These are phyloP conservation scores for Pseudogymnoascus sp. DNA, from an alignment of 2,329 filamentous ascomycete genomes.

Conservation along the genomic window DNA sequence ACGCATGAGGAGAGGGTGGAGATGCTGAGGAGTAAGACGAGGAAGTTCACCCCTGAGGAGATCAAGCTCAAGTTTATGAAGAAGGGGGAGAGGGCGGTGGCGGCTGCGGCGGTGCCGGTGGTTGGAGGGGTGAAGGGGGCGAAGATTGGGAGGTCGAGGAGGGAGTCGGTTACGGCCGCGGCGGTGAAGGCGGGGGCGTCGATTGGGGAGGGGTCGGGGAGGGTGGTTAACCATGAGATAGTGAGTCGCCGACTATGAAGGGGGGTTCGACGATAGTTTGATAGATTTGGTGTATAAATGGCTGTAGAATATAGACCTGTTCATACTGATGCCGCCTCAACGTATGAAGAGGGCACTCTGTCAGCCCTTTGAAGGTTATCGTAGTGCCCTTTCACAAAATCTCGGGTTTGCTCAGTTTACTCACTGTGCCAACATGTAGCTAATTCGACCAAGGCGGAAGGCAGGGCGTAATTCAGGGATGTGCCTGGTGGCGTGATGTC, in stretches of 20 bases:
- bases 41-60: constrained; percentile 56
- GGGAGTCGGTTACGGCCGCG: background rate
- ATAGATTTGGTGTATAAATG: background rate
- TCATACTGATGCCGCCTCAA: background rate
- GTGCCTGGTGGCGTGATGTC: background rate
- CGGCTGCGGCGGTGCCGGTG: background rate
- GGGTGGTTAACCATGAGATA: background rate
- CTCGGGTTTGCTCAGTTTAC: too few relatives aligned
- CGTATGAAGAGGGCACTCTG: background rate
- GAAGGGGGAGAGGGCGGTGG: background rate
- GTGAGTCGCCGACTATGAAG: background rate
- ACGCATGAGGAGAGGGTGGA: constrained; percentile 53
- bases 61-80: constrained; percentile 48
- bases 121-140: background rate
- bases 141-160: background rate
- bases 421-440: too few relatives aligned
- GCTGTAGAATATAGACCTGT: background rate
- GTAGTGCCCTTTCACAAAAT: too few relatives aligned
- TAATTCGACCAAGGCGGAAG: too few relatives aligned
- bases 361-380: too few relatives aligned
- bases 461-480: too few relatives aligned
- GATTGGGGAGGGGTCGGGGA: constrained; percentile 1
- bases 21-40: constrained; percentile 58
- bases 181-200: background rate
- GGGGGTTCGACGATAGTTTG: background rate